Evolutionary conservation across 2,329 filamentous ascomycete species (phyloP).

Genomic region (Verticillium alfalfae): DNA sequence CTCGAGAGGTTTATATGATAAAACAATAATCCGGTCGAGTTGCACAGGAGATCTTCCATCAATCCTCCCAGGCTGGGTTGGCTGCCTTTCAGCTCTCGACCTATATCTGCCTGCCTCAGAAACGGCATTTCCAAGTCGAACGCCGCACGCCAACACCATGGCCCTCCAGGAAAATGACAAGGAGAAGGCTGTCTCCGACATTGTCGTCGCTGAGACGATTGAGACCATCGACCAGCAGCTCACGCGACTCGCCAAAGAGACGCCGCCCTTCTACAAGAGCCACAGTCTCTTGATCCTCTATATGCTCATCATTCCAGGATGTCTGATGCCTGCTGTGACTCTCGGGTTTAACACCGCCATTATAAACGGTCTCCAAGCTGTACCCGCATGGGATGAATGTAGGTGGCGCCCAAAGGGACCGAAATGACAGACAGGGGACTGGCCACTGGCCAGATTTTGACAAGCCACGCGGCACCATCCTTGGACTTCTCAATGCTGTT

Average conservation of each 20-base stretch:
- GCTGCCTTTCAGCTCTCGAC: background rate
- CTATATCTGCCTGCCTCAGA: too few species aligned
- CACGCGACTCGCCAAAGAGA: background rate
- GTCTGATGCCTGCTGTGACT: background rate
- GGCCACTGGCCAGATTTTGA: background rate
- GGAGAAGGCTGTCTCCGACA: background rate
- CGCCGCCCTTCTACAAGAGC: background rate
- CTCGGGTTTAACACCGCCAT: background rate
- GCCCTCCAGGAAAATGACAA: background rate
- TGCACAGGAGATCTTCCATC: background rate
- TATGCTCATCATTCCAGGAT: background rate
- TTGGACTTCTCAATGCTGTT: constrained; percentile 2
- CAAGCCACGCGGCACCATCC: background rate
- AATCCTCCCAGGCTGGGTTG: background rate
- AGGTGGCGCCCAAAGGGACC: background rate
- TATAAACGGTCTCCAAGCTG: background rate
- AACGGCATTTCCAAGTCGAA: background rate
- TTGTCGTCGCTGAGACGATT: background rate
- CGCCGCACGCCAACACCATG: background rate
- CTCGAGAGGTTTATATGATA: background rate
- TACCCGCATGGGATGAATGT: background rate
- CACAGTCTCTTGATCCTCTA: background rate
- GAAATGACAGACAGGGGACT: background rate
- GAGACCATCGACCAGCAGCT: background rate
- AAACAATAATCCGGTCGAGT: background rate